Percentiles rank a stretch among this genome's conserved stretches.
These are phyloP conservation scores for Neopestalotiopsis rosae DNA, from an alignment of 2,329 filamentous ascomycete species.

Conservation along the genomic window DNA sequence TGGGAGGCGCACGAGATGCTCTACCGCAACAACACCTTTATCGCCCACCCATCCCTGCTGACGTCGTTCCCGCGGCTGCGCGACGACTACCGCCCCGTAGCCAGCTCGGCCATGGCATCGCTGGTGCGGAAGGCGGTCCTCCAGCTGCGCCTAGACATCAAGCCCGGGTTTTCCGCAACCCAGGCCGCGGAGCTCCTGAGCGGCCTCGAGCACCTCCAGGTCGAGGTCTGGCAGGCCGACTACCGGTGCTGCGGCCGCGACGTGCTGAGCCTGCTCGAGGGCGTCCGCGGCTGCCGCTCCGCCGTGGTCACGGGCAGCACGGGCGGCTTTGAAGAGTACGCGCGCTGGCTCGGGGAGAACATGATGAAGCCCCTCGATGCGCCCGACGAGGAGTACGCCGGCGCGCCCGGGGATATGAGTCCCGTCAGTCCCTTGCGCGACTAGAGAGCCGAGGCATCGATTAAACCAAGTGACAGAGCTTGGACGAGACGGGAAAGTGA, in stretches of 20 bases:
- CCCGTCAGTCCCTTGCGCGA: neutral
- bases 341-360: conserved; percentile 42
- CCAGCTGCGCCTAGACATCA: conserved; percentile 47
- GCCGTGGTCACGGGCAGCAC: conserved; percentile 44
- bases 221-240: conserved; percentile 44
- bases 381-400: neutral
- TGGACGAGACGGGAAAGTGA: too few relatives aligned
- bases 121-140: conserved; percentile 46
- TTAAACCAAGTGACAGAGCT: neutral
- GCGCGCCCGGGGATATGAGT: neutral
- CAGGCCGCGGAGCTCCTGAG: conserved; percentile 40
- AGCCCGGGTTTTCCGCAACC: conserved; percentile 37
- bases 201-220: conserved; percentile 43
- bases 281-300: conserved; percentile 44
- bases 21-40: conserved; percentile 49
- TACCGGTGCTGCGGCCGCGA: conserved; percentile 45
- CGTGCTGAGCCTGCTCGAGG: conserved; percentile 45
- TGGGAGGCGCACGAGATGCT: conserved; percentile 46
- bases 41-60: conserved; percentile 46
- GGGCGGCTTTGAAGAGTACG: conserved; percentile 48
- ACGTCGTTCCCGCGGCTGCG: conserved; percentile 46
- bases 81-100: conserved; percentile 31
- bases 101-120: conserved; percentile 28
- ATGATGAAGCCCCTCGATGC: conserved; percentile 10
- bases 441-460: neutral